These are phyloP conservation scores for Xanthoceras sorbifolium DNA, from an alignment of 345 rosid species.

Conservation along the genomic window DNA sequence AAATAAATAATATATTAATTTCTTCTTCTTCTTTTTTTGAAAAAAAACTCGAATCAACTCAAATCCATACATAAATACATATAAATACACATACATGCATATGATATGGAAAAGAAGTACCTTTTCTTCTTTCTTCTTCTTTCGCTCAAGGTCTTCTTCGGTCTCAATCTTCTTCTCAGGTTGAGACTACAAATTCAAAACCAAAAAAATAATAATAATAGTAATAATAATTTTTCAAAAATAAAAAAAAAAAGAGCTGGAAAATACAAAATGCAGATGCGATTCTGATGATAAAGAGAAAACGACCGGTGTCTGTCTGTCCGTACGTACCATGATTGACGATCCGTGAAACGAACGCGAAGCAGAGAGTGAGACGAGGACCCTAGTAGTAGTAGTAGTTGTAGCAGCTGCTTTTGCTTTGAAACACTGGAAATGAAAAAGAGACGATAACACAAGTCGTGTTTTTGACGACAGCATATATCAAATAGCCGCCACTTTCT, in stretches of 20 bases:
- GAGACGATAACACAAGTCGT: neutral
- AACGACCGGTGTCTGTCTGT: neutral
- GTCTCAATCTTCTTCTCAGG: slow-evolving; percentile 57
- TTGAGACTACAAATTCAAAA: slow-evolving; percentile 36
- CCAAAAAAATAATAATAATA: too few species aligned
- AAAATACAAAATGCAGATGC: neutral
- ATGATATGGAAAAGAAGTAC: slow-evolving; percentile 29
- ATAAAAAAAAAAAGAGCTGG: neutral
- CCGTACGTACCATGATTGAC: slow-evolving; percentile 7
- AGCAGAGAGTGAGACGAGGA: neutral
- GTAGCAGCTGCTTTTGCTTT: too few species aligned
- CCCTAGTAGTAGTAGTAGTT: too few species aligned
- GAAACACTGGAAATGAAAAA: neutral
- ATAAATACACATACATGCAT: neutral
- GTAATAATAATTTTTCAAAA: too few species aligned
- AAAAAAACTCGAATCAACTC: neutral
- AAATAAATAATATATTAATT: too few species aligned
- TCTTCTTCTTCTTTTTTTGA: too few species aligned
- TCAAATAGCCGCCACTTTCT: neutral
- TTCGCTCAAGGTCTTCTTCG: slow-evolving; percentile 75
- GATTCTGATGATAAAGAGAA: neutral
- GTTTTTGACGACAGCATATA: slow-evolving; percentile 4
- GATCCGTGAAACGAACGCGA: slow-evolving; percentile 17
- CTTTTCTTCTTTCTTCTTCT: slow-evolving; percentile 94
- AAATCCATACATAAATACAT: neutral